Conservation (phyloP, 192 early-diverging fungal genomes). For the Polychytrium aggregatum region DNA sequence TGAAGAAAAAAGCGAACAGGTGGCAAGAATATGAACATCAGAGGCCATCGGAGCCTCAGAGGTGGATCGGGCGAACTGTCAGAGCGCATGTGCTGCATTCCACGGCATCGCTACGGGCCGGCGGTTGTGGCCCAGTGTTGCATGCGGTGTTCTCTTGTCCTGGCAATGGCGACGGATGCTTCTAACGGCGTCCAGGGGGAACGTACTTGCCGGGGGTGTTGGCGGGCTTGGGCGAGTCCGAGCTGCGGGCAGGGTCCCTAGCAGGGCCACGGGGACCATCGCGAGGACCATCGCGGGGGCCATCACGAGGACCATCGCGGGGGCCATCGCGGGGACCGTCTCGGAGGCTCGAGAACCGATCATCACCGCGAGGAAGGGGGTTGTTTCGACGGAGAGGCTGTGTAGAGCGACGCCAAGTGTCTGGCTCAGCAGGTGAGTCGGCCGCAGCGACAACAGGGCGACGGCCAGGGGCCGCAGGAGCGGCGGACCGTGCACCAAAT, state of each 20-base stretch:
- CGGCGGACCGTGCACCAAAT: constrained; percentile 5
- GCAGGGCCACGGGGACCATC: neutral
- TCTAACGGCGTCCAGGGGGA: too few species aligned
- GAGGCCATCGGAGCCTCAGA: too few species aligned
- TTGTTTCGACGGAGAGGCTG: neutral
- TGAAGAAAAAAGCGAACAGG: too few species aligned
- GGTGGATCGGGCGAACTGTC: too few species aligned
- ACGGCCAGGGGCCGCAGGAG: constrained; percentile 4
- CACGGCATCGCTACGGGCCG: too few species aligned
- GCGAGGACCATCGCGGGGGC: neutral
- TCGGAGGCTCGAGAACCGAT: neutral
- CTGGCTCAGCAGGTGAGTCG: neutral
- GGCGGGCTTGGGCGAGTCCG: too few species aligned
- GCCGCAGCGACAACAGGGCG: constrained; percentile 1
- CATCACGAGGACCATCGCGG: neutral
- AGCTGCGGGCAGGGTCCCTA: constrained; percentile 3
- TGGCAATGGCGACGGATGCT: too few species aligned
- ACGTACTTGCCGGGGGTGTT: too few species aligned
- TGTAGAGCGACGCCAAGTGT: neutral
- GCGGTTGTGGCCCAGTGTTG: too few species aligned
- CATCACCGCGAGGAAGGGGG: neutral
- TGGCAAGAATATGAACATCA: too few species aligned
- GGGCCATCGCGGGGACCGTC: constrained; percentile 1
- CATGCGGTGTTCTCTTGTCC: too few species aligned
- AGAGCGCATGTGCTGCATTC: too few species aligned